Conservation (phyloP, 352 stramenopile genomes). For the Plasmopara muralis region DNA sequence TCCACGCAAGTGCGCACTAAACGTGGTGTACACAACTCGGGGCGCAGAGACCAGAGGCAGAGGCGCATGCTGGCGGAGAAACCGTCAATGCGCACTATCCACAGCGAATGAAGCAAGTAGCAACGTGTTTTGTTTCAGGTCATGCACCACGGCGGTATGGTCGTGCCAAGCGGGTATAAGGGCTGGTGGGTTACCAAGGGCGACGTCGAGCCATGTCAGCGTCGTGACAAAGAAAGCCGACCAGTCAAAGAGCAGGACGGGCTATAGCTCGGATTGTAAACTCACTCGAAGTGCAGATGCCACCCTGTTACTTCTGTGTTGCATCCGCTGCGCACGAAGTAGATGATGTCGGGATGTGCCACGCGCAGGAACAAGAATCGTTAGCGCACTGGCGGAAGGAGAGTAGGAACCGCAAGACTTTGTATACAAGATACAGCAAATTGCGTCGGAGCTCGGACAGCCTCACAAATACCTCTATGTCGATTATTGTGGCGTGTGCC, state of each 20-base stretch:
- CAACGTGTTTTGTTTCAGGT: background rate
- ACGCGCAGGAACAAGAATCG: background rate
- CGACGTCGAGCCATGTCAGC: background rate
- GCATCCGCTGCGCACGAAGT: background rate
- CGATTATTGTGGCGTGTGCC: background rate
- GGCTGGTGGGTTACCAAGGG: background rate
- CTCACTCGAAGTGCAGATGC: conserved; percentile 17
- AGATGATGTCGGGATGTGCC: background rate
- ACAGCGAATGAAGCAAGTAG: background rate
- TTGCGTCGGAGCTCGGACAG: background rate
- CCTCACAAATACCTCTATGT: background rate
- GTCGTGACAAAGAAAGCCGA: background rate
- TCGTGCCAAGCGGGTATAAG: background rate
- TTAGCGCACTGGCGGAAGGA: background rate
- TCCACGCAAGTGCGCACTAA: background rate
- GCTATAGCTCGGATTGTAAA: background rate
- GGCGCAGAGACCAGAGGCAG: background rate
- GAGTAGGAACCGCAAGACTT: background rate
- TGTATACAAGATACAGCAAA: background rate
- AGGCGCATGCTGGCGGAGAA: background rate
- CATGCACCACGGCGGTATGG: background rate
- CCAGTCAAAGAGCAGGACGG: background rate
- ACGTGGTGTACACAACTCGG: background rate
- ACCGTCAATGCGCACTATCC: background rate
- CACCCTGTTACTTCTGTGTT: background rate